Evolutionary conservation across 176 grass and related monocot genomes (phyloP).

Genomic region (Aegilops sharonensis): DNA sequence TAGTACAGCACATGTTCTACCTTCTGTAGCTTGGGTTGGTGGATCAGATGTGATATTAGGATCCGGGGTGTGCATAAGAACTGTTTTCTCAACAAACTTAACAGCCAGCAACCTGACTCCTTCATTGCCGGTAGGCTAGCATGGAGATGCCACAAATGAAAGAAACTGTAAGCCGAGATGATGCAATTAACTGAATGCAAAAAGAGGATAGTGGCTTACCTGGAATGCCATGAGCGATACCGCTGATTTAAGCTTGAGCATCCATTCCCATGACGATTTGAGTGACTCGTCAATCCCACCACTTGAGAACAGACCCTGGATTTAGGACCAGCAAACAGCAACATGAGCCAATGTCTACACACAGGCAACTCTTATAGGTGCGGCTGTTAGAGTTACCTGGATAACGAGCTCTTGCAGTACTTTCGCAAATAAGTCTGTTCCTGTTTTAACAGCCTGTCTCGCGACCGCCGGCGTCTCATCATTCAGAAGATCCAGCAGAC

Average conservation of each 20-base stretch:
- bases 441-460: slow-evolving; percentile 85
- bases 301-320: slow-evolving; percentile 72
- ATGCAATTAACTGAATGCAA: slow-evolving; percentile 12
- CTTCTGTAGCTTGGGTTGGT: slow-evolving; percentile 57
- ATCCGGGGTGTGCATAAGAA: slow-evolving; percentile 91
- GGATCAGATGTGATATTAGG: slow-evolving; percentile 72
- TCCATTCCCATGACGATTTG: slow-evolving; percentile 73
- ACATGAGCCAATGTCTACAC: background rate
- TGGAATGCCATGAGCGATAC: slow-evolving; percentile 63
- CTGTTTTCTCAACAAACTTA: slow-evolving; percentile 74
- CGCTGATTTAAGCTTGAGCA: slow-evolving; percentile 71
- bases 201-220: slow-evolving; percentile 25
- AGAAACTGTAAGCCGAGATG: background rate
- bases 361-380: background rate
- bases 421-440: slow-evolving; percentile 61
- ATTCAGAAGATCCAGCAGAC: slow-evolving; percentile 59
- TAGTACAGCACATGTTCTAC: slow-evolving; percentile 20
- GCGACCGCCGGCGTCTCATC: slow-evolving; percentile 71
- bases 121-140: slow-evolving; percentile 60
- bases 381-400: slow-evolving; percentile 47
- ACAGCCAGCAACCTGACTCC: slow-evolving; percentile 78
- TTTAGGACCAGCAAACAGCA: background rate
- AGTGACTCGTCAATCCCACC: slow-evolving; percentile 68
- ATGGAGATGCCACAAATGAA: slow-evolving; percentile 24
- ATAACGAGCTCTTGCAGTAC: slow-evolving; percentile 68